These are phyloP conservation scores for Azolla pinnata DNA, from an alignment of 75 land plant genomes.

Conservation along the genomic window DNA sequence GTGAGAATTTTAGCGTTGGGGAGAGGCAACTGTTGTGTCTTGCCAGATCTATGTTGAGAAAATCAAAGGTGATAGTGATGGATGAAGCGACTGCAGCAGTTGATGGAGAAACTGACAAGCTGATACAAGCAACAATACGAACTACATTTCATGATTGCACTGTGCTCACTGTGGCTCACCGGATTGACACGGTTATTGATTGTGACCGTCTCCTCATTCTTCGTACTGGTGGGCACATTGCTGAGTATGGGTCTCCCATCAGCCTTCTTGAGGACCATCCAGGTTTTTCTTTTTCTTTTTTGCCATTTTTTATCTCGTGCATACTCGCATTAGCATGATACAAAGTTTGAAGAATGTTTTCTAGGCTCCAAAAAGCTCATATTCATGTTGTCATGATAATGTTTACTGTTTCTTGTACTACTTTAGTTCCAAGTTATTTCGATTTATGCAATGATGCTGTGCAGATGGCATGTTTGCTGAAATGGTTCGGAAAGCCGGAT, in stretches of 20 bases:
- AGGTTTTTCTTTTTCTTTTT: no score
- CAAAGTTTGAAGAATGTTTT: background rate
- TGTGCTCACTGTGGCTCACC: slow-evolving; percentile 24
- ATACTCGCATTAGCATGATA: no score
- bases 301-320: no score
- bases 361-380: background rate
- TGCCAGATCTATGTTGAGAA: slow-evolving; percentile 25
- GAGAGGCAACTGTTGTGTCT: slow-evolving; percentile 27
- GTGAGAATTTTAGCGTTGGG: slow-evolving; percentile 34
- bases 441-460: no score
- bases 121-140: slow-evolving; percentile 25
- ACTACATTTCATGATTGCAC: slow-evolving; percentile 21
- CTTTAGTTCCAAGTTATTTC: no score
- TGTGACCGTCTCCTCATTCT: slow-evolving; percentile 24
- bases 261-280: slow-evolving; percentile 10
- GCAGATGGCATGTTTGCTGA: slow-evolving; percentile 14
- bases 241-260: slow-evolving; percentile 22
- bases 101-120: slow-evolving; percentile 27
- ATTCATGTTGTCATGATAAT: background rate
- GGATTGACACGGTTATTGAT: slow-evolving; percentile 30
- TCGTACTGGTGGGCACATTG: slow-evolving; percentile 22
- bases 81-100: slow-evolving; percentile 36
- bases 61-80: slow-evolving; percentile 27
- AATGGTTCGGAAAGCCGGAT: slow-evolving; percentile 16
- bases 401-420: no score